These are phyloP conservation scores for Populus hybrid DNA, from an alignment of 441 rosid species.

Conservation along the genomic window DNA sequence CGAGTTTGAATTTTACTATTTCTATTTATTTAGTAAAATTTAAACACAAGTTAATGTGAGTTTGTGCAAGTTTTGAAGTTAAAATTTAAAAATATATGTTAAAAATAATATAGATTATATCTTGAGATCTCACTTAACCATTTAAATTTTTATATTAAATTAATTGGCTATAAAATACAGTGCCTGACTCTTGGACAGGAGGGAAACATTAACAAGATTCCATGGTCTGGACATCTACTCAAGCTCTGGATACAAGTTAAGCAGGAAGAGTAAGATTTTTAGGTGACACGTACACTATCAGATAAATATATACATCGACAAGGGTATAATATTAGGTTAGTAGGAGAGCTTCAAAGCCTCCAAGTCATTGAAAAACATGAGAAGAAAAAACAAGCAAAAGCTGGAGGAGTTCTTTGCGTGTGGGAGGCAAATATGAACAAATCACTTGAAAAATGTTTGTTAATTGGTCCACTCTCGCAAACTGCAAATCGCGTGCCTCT, in stretches of 20 bases:
- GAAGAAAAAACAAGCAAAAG: neutral
- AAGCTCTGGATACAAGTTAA: slow-evolving; percentile 10
- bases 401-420: slow-evolving; percentile 28
- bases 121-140: fast-evolving
- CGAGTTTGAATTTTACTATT: no score
- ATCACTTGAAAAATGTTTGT: no score
- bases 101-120: no score
- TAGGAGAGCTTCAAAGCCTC: neutral
- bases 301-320: neutral
- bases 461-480: no score
- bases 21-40: no score
- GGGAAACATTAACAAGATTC: neutral
- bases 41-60: no score
- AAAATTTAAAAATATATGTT: no score
- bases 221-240: neutral
- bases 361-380: neutral
- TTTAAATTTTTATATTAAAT: no score
- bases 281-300: neutral
- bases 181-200: no score
- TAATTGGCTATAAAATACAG: no score
- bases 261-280: neutral
- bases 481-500: no score
- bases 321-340: neutral
- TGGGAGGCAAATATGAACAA: slow-evolving; percentile 6
- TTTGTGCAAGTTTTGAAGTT: fast-evolving